These are phyloP conservation scores for Lipomyces starkeyi DNA, from an alignment of 805 yeast species.

Conservation along the genomic window DNA sequence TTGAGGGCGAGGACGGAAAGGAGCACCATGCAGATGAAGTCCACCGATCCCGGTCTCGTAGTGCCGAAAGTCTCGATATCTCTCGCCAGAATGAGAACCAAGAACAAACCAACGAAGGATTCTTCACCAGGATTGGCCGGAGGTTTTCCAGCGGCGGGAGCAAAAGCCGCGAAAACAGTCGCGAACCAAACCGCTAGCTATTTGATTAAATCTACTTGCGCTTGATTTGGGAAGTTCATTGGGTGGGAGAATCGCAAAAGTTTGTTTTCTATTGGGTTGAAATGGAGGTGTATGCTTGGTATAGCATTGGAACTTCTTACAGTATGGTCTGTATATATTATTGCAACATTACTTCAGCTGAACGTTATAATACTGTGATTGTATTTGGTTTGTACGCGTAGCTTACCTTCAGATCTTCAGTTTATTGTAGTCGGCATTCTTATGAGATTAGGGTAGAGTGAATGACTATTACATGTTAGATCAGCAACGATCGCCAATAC, in stretches of 20 bases:
- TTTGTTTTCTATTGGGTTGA: not conserved
- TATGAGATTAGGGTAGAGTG: no score
- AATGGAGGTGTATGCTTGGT: not conserved
- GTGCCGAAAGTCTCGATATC: not conserved
- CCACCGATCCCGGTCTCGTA: conserved; percentile 5
- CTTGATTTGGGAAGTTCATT: not conserved
- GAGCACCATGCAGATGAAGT: conserved; percentile 14
- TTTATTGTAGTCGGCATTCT: no score
- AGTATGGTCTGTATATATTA: not conserved
- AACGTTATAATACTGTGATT: not conserved
- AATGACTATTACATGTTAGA: no score
- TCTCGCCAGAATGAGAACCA: not conserved
- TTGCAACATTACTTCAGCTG: not conserved
- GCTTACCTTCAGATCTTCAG: no score
- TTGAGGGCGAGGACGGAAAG: conserved; percentile 26
- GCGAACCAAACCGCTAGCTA: conserved; percentile 1
- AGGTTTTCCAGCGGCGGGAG: conserved; percentile 14
- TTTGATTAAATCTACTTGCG: not conserved
- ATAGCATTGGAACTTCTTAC: no score
- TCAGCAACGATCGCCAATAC: no score
- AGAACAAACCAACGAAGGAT: conserved; percentile 10
- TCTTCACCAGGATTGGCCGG: conserved; percentile 25
- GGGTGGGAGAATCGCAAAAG: not conserved
- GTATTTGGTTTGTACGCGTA: not conserved
- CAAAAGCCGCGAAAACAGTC: conserved; percentile 12